These are phyloP conservation scores for Teratosphaeria nubilosa DNA, from an alignment of 2,329 filamentous ascomycete genomes.

Conservation along the genomic window DNA sequence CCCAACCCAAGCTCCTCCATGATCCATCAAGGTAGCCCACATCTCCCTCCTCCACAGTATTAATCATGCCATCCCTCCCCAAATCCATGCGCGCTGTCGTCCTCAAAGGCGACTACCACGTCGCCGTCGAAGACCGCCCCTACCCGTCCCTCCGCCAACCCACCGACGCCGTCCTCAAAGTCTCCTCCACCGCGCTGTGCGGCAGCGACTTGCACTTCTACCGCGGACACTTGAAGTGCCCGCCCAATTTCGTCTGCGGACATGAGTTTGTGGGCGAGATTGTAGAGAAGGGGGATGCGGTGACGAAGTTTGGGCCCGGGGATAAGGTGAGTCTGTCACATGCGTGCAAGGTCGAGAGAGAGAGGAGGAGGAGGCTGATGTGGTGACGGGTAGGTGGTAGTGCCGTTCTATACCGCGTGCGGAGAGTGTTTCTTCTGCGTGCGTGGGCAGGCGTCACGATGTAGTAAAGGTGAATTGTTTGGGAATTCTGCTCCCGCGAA, in stretches of 20 bases:
- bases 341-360: not conserved
- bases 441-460: conserved; percentile 66
- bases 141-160: conserved; percentile 62
- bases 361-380: not conserved
- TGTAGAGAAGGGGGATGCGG: conserved; percentile 54
- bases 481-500: conserved; percentile 32
- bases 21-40: not conserved
- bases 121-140: conserved; percentile 69
- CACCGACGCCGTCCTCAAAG: conserved; percentile 72
- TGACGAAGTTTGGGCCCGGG: conserved; percentile 60
- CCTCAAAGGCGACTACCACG: conserved; percentile 60
- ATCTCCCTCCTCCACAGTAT: not conserved
- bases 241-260: conserved; percentile 54
- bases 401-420: conserved; percentile 74
- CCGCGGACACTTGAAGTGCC: conserved; percentile 66
- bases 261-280: conserved; percentile 81
- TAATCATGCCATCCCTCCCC: conserved; percentile 9
- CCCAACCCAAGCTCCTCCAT: not conserved
- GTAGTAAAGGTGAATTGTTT: conserved; percentile 59
- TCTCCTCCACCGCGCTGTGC: conserved; percentile 73
- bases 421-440: conserved; percentile 77
- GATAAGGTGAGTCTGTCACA: conserved; percentile 38
- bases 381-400: conserved; percentile 49
- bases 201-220: conserved; percentile 84
- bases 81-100: conserved; percentile 77